A percentile compares a stretch with the other conserved stretches of the same genome.
phyloP scores from a whole-genome alignment of 495 filamentous ascomycete species.

The Penicillium silybi region DNA sequence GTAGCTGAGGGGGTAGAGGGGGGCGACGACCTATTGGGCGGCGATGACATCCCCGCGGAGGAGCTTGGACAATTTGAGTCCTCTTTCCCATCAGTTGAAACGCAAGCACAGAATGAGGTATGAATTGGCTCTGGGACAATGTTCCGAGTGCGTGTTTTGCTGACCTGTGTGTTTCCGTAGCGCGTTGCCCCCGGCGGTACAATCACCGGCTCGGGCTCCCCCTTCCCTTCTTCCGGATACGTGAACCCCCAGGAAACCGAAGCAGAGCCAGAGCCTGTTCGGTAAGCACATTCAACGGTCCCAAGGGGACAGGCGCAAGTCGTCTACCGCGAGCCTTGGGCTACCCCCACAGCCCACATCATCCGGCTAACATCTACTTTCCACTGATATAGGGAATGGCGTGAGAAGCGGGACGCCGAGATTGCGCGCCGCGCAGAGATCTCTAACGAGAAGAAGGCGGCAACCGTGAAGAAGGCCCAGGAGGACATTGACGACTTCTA shows the following conservation, averaged over 20 bases:
- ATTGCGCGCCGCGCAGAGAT: slow-evolving; percentile 73
- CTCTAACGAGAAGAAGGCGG: slow-evolving; percentile 69
- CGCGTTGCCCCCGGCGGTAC: slow-evolving; percentile 80
- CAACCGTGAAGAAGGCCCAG: slow-evolving; percentile 80
- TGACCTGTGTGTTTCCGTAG: slow-evolving; percentile 34
- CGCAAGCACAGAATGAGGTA: slow-evolving; percentile 66
- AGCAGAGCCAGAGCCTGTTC: slow-evolving; percentile 83
- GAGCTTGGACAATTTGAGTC: slow-evolving; percentile 75
- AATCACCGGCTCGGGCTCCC: slow-evolving; percentile 78
- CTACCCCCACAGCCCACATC: background rate
- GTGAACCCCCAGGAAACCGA: slow-evolving; percentile 52
- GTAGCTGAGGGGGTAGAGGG: slow-evolving; percentile 51
- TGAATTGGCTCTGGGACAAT: slow-evolving; percentile 12
- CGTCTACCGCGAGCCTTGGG: background rate
- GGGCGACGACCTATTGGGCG: slow-evolving; percentile 73
- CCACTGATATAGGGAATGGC: slow-evolving; percentile 64
- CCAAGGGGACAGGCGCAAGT: slow-evolving; percentile 6
- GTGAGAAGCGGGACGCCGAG: slow-evolving; percentile 75
- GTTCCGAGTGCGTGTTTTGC: background rate
- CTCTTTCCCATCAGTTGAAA: slow-evolving; percentile 81
- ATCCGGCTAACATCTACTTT: slow-evolving; percentile 2
- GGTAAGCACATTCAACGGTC: slow-evolving; percentile 34
- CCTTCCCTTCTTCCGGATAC: slow-evolving; percentile 59
- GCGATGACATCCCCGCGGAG: slow-evolving; percentile 41
- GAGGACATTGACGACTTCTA: slow-evolving; percentile 97